phyloP scores from a whole-genome alignment of 805 yeast genomes.

The Zygoascus bituminiphila region DNA sequence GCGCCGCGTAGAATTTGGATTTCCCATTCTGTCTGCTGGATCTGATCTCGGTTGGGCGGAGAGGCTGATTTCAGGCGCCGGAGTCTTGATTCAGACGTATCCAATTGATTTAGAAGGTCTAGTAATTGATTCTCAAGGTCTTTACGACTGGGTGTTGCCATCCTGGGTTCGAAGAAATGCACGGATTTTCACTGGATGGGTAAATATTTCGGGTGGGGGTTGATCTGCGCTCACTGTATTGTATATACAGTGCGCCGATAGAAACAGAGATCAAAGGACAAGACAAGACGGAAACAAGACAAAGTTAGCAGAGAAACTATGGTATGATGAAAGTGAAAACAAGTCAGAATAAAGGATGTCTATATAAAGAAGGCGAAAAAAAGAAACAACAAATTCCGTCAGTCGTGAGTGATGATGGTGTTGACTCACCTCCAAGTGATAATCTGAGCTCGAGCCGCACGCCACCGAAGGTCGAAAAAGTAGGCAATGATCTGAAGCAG shows the following conservation, averaged over 20 bases:
- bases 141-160: background rate
- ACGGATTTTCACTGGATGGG: background rate
- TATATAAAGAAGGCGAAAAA: background rate
- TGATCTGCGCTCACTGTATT: background rate
- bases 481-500: too few relatives aligned
- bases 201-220: background rate
- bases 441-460: background rate
- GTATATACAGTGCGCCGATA: too few relatives aligned
- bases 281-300: too few relatives aligned
- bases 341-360: background rate
- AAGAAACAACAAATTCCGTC: background rate
- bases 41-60: constrained; percentile 7
- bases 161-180: background rate
- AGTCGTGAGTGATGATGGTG: background rate
- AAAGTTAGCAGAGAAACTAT: background rate
- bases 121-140: background rate
- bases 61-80: background rate
- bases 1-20: constrained; percentile 15
- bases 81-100: constrained; percentile 3
- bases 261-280: background rate
- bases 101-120: background rate
- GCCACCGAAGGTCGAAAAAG: background rate
- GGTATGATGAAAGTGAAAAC: background rate
- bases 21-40: constrained; percentile 15
- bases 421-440: background rate